A percentile compares a stretch with the other conserved stretches of the same genome.
phyloP scores from a whole-genome alignment of 1,139 yeast species.

The Blastobotrys indianensis region DNA sequence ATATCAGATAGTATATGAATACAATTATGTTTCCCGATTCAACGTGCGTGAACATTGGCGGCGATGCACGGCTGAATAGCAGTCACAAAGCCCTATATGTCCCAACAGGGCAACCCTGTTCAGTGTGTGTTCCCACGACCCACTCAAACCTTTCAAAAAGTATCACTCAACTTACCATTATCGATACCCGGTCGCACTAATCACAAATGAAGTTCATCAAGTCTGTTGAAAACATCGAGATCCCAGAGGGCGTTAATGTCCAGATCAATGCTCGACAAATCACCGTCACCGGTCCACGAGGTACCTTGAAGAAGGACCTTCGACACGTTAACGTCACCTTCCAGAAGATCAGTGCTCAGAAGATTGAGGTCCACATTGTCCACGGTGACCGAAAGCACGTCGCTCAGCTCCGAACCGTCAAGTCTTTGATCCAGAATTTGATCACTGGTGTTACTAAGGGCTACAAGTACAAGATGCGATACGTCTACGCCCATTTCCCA shows the following conservation, averaged over 20 bases:
- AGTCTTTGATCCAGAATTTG: constrained; percentile 89
- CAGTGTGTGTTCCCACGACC: no score
- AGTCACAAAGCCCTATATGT: no score
- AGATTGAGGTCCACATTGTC: constrained; percentile 87
- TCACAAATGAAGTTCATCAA: constrained; percentile 81
- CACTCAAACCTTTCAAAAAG: no score
- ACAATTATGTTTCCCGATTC: no score
- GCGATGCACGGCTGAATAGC: no score
- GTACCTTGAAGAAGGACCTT: constrained; percentile 84
- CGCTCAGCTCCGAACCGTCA: constrained; percentile 98
- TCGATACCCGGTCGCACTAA: constrained; percentile 7
- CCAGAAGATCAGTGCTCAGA: constrained; percentile 62
- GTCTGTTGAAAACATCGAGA: constrained; percentile 83
- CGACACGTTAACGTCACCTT: constrained; percentile 95
- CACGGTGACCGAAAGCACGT: constrained; percentile 99
- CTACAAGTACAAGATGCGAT: constrained; percentile 99
- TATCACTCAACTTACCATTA: background rate
- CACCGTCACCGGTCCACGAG: constrained; percentile 98
- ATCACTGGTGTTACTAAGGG: constrained; percentile 99
- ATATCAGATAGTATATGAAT: no score
- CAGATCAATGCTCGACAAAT: constrained; percentile 87
- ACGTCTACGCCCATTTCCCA: constrained; percentile 99
- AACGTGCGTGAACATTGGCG: no score
- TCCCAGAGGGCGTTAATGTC: constrained; percentile 94
- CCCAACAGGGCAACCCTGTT: no score